These are phyloP conservation scores for Psilocybe subaeruginosa DNA, from an alignment of 768 basidiomycete species.

Conservation along the genomic window DNA sequence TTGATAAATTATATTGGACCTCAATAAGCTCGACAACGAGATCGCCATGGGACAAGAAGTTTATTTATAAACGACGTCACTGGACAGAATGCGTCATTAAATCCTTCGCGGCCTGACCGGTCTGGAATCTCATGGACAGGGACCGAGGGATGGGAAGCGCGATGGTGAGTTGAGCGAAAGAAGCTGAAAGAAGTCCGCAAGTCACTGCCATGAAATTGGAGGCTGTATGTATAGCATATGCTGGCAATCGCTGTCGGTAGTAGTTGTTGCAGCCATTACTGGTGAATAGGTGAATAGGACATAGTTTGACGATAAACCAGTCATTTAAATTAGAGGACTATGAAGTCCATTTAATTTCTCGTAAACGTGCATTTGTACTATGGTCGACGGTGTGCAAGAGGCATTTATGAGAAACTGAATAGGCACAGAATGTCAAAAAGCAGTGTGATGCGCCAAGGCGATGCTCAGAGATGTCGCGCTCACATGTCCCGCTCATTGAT, in stretches of 20 bases:
- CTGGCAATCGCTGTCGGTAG: not conserved
- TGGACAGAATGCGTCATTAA: slow-evolving; percentile 2
- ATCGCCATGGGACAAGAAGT: too few relatives aligned
- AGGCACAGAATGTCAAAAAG: not conserved
- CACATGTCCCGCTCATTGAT: not conserved
- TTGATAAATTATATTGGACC: too few relatives aligned
- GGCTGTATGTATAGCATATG: not conserved
- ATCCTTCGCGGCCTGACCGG: not conserved
- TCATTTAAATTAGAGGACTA: too few relatives aligned
- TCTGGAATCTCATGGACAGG: not conserved
- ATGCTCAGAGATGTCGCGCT: not conserved
- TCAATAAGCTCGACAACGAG: too few relatives aligned
- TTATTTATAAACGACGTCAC: slow-evolving; percentile 1
- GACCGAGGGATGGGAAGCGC: not conserved
- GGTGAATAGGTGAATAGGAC: too few relatives aligned
- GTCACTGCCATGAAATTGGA: not conserved
- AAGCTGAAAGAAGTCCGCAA: not conserved
- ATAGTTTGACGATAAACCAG: too few relatives aligned
- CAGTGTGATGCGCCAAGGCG: slow-evolving; percentile 9
- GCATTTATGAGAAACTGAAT: not conserved
- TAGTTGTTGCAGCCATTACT: too few relatives aligned
- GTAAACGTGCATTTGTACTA: not conserved
- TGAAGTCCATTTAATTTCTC: too few relatives aligned
- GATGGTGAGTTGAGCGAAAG: not conserved
- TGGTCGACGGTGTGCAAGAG: not conserved